A percentile compares a stretch with the other conserved stretches of the same genome.
Conservation (phyloP, 2,329 filamentous ascomycete species). For the Pseudogymnoascus sp. region DNA sequence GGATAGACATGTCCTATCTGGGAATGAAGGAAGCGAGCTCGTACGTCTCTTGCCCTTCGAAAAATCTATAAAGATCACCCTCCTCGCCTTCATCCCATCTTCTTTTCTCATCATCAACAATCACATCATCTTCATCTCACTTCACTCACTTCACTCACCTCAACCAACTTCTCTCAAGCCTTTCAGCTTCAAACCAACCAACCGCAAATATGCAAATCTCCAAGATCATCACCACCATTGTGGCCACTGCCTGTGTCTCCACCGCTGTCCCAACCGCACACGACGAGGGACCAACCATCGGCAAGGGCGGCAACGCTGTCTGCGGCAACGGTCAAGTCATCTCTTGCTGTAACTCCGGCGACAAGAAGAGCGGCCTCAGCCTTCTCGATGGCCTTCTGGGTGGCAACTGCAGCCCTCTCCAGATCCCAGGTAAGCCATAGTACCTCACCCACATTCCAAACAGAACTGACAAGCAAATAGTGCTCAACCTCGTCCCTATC, state of each 20-base stretch:
- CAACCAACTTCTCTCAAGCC: not conserved
- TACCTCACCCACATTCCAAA: not conserved
- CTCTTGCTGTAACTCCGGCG: not conserved
- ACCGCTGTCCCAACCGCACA: not conserved
- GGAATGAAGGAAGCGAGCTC: not conserved
- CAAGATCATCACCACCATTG: slow-evolving; percentile 3
- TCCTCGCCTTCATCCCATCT: not conserved
- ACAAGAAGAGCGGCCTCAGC: not conserved
- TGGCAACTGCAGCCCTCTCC: not conserved
- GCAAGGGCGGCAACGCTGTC: too few relatives aligned
- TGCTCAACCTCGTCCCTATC: not conserved
- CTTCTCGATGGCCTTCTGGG: not conserved
- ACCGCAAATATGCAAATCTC: slow-evolving; percentile 6
- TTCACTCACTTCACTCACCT: slow-evolving; percentile 4
- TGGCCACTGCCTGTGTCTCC: not conserved
- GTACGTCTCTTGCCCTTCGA: not conserved
- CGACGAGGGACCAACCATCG: too few relatives aligned
- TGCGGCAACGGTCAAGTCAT: not conserved
- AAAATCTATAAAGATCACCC: slow-evolving; percentile 5
- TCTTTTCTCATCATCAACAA: not conserved
- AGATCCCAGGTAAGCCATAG: not conserved
- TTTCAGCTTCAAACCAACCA: not conserved
- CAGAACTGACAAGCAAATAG: not conserved
- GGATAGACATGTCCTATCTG: not conserved
- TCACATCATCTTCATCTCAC: not conserved